These are phyloP conservation scores for Apophysomyces variabilis DNA, from an alignment of 371 early-diverging fungal genomes.

Conservation along the genomic window DNA sequence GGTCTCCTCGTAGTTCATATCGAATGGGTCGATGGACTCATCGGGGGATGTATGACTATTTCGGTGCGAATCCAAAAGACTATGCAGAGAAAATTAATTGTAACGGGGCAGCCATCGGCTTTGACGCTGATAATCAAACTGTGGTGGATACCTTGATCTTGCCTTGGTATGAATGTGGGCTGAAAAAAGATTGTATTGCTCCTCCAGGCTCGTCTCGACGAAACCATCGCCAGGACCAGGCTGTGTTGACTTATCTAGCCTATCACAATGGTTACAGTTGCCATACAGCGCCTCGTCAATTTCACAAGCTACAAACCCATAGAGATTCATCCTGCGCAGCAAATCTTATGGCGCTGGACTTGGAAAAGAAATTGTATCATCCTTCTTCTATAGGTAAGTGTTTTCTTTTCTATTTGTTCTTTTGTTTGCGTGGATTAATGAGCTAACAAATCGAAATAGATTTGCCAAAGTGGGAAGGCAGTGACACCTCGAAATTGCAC, in stretches of 20 bases:
- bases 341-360: constrained; percentile 31
- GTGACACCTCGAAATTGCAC: constrained; percentile 42
- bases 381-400: constrained; percentile 45
- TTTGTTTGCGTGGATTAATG: background rate
- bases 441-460: constrained; percentile 20
- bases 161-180: constrained; percentile 63
- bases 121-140: constrained; percentile 54
- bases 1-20: constrained; percentile 62
- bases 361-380: constrained; percentile 34
- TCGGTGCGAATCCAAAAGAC: constrained; percentile 37
- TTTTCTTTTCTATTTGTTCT: background rate
- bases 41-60: constrained; percentile 62
- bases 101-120: constrained; percentile 67
- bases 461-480: constrained; percentile 44
- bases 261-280: constrained; percentile 48
- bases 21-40: constrained; percentile 62
- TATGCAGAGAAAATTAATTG: constrained; percentile 61
- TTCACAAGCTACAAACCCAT: constrained; percentile 42
- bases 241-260: constrained; percentile 62
- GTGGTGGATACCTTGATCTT: constrained; percentile 53
- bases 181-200: constrained; percentile 63
- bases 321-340: constrained; percentile 40
- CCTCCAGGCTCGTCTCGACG: constrained; percentile 62
- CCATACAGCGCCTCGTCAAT: constrained; percentile 28
- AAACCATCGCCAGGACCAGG: constrained; percentile 73